phyloP scores from a whole-genome alignment of 805 yeast species.

The Cyberlindnera bimundalis region DNA sequence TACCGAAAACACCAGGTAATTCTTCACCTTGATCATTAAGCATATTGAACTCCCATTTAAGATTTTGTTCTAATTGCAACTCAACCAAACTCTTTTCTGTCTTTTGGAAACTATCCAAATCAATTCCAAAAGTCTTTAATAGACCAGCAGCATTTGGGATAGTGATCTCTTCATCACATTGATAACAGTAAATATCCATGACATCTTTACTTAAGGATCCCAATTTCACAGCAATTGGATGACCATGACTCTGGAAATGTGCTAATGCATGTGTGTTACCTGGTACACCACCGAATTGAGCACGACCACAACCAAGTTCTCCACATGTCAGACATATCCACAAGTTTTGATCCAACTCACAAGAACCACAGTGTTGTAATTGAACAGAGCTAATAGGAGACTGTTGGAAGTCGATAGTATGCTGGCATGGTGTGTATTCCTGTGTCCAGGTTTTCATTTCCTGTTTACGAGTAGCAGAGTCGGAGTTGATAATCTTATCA shows the following conservation, averaged over 20 bases:
- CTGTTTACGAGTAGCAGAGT: slow-evolving; percentile 56
- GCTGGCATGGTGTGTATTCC: slow-evolving; percentile 77
- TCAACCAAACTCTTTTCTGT: slow-evolving; percentile 89
- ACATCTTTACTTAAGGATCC: slow-evolving; percentile 82
- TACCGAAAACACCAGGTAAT: slow-evolving; percentile 65
- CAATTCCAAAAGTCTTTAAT: slow-evolving; percentile 63
- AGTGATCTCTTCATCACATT: slow-evolving; percentile 83
- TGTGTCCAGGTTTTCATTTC: slow-evolving; percentile 92
- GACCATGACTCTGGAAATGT: slow-evolving; percentile 60
- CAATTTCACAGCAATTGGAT: slow-evolving; percentile 83
- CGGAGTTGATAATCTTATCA: slow-evolving; percentile 47
- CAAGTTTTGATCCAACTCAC: slow-evolving; percentile 70
- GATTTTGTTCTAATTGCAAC: slow-evolving; percentile 86
- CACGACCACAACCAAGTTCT: slow-evolving; percentile 88
- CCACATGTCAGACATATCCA: slow-evolving; percentile 97
- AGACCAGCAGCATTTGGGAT: slow-evolving; percentile 55
- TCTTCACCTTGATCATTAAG: slow-evolving; percentile 66
- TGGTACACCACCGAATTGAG: slow-evolving; percentile 90
- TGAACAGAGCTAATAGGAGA: slow-evolving; percentile 28
- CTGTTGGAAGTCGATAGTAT: slow-evolving; percentile 57
- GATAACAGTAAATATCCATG: slow-evolving; percentile 86
- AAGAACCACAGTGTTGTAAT: slow-evolving; percentile 45
- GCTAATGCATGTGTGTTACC: slow-evolving; percentile 88
- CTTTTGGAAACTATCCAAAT: slow-evolving; percentile 49
- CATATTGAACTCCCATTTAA: slow-evolving; percentile 90